Percentiles rank a stretch among this genome's conserved stretches.
Evolutionary conservation across 768 basidiomycete genomes (phyloP).

Genomic region (Suillus hirtellus): DNA sequence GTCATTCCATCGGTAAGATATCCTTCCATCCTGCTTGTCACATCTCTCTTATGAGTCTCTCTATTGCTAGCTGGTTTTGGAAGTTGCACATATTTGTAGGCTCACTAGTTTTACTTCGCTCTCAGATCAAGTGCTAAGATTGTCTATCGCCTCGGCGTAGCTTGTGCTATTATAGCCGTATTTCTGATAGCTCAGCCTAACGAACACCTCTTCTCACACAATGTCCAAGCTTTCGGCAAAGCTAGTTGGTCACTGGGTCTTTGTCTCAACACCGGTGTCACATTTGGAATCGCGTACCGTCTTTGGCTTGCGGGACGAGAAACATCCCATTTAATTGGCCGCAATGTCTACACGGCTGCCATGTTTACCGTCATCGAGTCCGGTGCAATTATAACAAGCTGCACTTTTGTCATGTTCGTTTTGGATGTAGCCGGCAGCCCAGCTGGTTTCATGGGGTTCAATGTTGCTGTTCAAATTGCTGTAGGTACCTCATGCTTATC

Average conservation of each 20-base stretch:
- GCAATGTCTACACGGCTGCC: slow-evolving; percentile 13
- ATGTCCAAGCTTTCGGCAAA: slow-evolving; percentile 11
- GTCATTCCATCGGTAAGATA: slow-evolving; percentile 3
- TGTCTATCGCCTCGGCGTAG: not conserved
- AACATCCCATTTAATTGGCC: not conserved
- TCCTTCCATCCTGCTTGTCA: not conserved
- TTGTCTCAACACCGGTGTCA: slow-evolving; percentile 15
- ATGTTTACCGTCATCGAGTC: slow-evolving; percentile 24
- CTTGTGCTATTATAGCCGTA: slow-evolving; percentile 8
- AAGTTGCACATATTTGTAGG: slow-evolving; percentile 11
- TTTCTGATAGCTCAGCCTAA: slow-evolving; percentile 3
- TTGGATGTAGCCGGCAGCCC: slow-evolving; percentile 15
- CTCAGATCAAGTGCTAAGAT: not conserved
- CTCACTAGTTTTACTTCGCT: not conserved
- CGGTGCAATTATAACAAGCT: slow-evolving; percentile 18
- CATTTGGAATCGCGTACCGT: slow-evolving; percentile 17
- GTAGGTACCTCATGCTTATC: slow-evolving; percentile 11
- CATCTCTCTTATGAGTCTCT: not conserved
- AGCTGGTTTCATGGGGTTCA: slow-evolving; percentile 9
- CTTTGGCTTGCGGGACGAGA: slow-evolving; percentile 15
- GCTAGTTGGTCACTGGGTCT: slow-evolving; percentile 19
- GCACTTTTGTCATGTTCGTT: slow-evolving; percentile 17
- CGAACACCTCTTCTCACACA: slow-evolving; percentile 5
- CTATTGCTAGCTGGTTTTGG: slow-evolving; percentile 6
- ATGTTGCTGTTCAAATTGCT: slow-evolving; percentile 17